Evolutionary conservation across 192 early-diverging fungal genomes (phyloP).

Genomic region (Podila epicladia): DNA sequence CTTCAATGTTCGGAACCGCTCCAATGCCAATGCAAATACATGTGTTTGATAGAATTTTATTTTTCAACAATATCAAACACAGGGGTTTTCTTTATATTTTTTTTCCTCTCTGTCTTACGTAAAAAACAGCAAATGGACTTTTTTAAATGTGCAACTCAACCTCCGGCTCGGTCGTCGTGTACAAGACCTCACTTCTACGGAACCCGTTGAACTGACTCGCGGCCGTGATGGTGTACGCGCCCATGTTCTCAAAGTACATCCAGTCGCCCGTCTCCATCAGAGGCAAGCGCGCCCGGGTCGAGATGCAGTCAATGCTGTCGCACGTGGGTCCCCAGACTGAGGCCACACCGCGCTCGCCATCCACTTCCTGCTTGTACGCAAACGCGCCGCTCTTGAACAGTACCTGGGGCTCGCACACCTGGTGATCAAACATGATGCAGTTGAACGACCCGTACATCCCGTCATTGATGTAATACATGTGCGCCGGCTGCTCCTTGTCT

Average conservation of each 20-base stretch:
- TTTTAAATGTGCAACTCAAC: constrained; percentile 21
- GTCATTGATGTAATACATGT: constrained; percentile 95
- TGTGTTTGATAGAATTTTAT: too few relatives aligned
- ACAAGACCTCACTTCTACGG: constrained; percentile 81
- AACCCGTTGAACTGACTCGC: constrained; percentile 92
- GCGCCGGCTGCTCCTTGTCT: constrained; percentile 3
- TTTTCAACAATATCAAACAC: too few relatives aligned
- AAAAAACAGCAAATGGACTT: not conserved
- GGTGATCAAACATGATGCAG: constrained; percentile 98
- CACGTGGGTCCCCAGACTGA: constrained; percentile 98
- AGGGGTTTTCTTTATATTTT: too few relatives aligned
- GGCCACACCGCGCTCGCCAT: constrained; percentile 61
- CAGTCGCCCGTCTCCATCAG: constrained; percentile 95
- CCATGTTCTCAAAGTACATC: constrained; percentile 96
- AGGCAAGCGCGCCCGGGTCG: constrained; percentile 71
- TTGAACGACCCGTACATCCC: constrained; percentile 99
- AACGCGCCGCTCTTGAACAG: constrained; percentile 59
- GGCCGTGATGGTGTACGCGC: constrained; percentile 95
- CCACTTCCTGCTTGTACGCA: constrained; percentile 9
- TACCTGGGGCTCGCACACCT: constrained; percentile 74
- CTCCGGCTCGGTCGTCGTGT: constrained; percentile 77
- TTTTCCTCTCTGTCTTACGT: too few relatives aligned
- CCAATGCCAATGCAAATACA: too few relatives aligned
- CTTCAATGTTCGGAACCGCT: too few relatives aligned
- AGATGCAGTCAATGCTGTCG: constrained; percentile 97